phyloP scores from a whole-genome alignment of 257 asterid species.

The Solanum medicagineum region DNA sequence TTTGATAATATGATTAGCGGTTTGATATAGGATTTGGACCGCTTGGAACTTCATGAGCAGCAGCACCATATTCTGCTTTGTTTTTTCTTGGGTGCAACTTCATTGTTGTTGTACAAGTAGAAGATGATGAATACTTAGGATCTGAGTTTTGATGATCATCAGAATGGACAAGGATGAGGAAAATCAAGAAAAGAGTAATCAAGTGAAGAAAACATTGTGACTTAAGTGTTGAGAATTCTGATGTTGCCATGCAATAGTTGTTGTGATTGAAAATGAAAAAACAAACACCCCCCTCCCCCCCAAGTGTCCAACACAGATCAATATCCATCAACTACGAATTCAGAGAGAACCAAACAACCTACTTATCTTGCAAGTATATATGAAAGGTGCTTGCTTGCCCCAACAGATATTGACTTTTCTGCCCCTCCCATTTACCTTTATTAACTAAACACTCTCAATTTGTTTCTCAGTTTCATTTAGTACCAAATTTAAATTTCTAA shows the following conservation, averaged over 20 bases:
- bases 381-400: constrained; percentile 1
- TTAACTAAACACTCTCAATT: neutral
- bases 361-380: constrained; percentile 19
- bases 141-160: neutral
- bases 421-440: neutral
- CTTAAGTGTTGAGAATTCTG: constrained; percentile 3
- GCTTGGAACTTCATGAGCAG: constrained; percentile 77
- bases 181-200: constrained; percentile 17
- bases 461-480: too few species aligned
- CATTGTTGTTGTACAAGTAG: neutral
- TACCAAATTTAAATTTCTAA: too few species aligned
- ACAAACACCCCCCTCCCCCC: constrained; percentile 75
- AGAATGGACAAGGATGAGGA: constrained; percentile 14
- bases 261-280: constrained; percentile 6
- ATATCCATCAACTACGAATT: constrained; percentile 48
- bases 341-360: neutral
- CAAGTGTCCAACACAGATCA: constrained; percentile 35
- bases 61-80: constrained; percentile 25
- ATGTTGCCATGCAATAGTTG: constrained; percentile 57
- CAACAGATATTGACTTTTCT: neutral
- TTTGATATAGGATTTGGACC: constrained; percentile 85
- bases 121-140: neutral
- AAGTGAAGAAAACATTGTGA: constrained; percentile 5
- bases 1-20: too few species aligned
- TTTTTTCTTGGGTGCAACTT: constrained; percentile 7